Evolutionary conservation across 257 asterid genomes (phyloP).

Genomic region (Capsicum baccatum): DNA sequence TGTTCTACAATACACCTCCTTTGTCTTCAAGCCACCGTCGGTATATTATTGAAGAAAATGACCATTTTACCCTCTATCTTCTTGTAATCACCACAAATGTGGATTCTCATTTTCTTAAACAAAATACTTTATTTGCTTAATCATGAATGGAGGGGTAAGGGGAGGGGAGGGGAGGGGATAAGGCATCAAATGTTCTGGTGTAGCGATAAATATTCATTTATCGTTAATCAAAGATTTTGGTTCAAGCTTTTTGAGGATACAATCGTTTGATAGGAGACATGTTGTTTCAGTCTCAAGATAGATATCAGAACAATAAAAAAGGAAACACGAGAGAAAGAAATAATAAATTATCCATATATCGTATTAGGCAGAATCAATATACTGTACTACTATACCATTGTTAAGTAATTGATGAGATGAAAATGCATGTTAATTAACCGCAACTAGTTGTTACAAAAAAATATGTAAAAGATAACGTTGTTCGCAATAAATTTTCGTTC

Average conservation of each 20-base stretch:
- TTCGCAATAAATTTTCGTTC: too few species aligned
- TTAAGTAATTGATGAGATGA: neutral
- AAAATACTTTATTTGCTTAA: neutral
- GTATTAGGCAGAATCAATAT: neutral
- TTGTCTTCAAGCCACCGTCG: slow-evolving; percentile 18
- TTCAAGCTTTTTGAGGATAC: neutral
- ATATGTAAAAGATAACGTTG: too few species aligned
- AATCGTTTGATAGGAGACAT: accelerated
- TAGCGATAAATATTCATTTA: neutral
- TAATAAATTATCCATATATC: too few species aligned
- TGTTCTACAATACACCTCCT: neutral
- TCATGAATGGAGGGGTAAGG: neutral
- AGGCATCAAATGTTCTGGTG: too few species aligned
- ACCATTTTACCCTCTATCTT: slow-evolving; percentile 28
- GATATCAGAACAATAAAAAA: too few species aligned
- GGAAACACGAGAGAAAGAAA: neutral
- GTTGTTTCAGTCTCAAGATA: too few species aligned
- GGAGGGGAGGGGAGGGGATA: too few species aligned
- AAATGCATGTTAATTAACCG: too few species aligned
- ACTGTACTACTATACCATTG: neutral
- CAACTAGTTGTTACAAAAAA: too few species aligned
- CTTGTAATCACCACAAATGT: neutral
- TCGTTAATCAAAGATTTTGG: neutral
- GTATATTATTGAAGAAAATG: neutral
- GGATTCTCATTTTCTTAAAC: neutral